Conservation (phyloP, 208 protist species). For the Leishmania lainsoni region DNA sequence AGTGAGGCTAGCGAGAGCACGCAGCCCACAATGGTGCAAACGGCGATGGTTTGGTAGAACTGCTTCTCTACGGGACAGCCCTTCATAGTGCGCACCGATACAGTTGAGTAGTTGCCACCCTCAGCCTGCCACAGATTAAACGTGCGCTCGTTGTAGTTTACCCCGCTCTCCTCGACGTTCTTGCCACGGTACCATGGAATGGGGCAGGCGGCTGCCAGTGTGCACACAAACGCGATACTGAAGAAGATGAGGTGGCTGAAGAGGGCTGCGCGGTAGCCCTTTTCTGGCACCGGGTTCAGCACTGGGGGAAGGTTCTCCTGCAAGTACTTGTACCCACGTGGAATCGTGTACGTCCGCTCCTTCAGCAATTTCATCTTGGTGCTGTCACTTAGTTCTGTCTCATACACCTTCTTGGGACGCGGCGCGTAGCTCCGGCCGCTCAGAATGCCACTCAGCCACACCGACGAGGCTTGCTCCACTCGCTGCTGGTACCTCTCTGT, state of each 20-base stretch:
- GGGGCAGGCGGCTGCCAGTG: conserved; percentile 44
- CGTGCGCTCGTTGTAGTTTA: conserved; percentile 46
- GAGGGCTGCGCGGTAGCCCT: conserved; percentile 27
- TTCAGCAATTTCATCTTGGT: conserved; percentile 43
- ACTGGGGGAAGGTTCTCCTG: conserved; percentile 39
- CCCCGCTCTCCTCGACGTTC: conserved; percentile 27
- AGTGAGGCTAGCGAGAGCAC: conserved; percentile 45
- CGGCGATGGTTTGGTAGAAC: conserved; percentile 62
- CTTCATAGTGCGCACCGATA: conserved; percentile 27
- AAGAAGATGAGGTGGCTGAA: conserved; percentile 44
- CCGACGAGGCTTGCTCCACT: conserved; percentile 27
- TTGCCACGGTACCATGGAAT: conserved; percentile 63
- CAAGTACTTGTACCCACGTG: conserved; percentile 65
- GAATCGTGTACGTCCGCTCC: conserved; percentile 53
- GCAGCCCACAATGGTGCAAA: conserved; percentile 42
- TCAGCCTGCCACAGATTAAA: conserved; percentile 47
- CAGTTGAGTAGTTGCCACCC: conserved; percentile 25
- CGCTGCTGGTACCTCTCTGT: conserved; percentile 37
- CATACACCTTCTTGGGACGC: conserved; percentile 44
- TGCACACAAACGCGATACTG: conserved; percentile 48
- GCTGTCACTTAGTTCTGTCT: conserved; percentile 39
- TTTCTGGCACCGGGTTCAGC: conserved; percentile 37
- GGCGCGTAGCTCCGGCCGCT: conserved; percentile 51
- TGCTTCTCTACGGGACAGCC: conserved; percentile 62
- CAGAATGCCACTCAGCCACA: conserved; percentile 61